phyloP scores from a whole-genome alignment of 805 yeast genomes.

The Kodamaea jinghongensis region DNA sequence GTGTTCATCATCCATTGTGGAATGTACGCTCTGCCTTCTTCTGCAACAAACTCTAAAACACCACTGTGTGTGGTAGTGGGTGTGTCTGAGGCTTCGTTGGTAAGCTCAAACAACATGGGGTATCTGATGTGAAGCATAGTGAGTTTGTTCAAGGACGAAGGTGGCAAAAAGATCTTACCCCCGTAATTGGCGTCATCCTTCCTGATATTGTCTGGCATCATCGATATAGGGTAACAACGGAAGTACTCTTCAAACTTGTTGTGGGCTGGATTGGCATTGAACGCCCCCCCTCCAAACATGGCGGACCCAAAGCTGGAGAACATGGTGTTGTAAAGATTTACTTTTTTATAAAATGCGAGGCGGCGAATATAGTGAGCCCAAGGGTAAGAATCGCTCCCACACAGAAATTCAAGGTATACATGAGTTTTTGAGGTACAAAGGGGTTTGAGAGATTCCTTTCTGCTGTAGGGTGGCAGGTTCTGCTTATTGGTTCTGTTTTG shows the following conservation, averaged over 20 bases:
- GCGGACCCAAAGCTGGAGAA: slow-evolving; percentile 43
- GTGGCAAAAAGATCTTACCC: slow-evolving; percentile 93
- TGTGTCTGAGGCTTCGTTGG: slow-evolving; percentile 56
- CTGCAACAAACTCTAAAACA: slow-evolving; percentile 93
- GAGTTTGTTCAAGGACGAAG: slow-evolving; percentile 83
- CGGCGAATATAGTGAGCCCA: no score
- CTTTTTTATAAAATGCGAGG: no score
- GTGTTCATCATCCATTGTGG: slow-evolving; percentile 97
- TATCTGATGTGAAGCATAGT: slow-evolving; percentile 90
- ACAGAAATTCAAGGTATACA: no score
- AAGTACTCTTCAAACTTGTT: slow-evolving; percentile 76
- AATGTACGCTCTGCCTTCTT: slow-evolving; percentile 90
- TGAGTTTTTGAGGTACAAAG: no score
- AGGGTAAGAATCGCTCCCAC: no score
- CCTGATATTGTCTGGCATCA: slow-evolving; percentile 77
- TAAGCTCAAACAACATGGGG: slow-evolving; percentile 89
- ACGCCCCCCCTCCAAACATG: slow-evolving; percentile 34
- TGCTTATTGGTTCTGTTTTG: no score
- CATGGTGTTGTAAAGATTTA: slow-evolving; percentile 19
- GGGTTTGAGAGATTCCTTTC: no score
- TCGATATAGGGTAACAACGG: slow-evolving; percentile 86
- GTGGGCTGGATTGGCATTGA: slow-evolving; percentile 26
- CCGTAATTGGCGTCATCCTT: slow-evolving; percentile 85
- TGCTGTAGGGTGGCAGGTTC: no score
- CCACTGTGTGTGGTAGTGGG: slow-evolving; percentile 74